A percentile compares a stretch with the other conserved stretches of the same genome.
These are phyloP conservation scores for Rugonectria rugulosa DNA, from an alignment of 2,329 filamentous ascomycete genomes.

Conservation along the genomic window DNA sequence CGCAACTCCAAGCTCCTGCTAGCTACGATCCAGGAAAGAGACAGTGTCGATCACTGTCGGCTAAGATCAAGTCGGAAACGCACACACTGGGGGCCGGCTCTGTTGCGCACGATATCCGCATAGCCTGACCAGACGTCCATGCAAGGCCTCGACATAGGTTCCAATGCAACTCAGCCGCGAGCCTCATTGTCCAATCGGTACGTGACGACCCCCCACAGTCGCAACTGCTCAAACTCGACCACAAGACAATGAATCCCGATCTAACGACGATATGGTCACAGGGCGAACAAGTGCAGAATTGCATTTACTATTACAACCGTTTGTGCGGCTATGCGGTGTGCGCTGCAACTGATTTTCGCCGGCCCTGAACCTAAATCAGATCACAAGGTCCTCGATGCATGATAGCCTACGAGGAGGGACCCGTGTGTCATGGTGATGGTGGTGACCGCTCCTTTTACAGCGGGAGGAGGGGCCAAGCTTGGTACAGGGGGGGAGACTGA, in stretches of 20 bases:
- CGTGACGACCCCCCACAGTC: not conserved
- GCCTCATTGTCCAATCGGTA: constrained; percentile 19
- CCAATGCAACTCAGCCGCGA: constrained; percentile 12
- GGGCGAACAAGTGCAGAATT: not conserved
- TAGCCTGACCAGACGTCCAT: constrained; percentile 4
- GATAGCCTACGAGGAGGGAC: not conserved
- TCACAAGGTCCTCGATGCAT: constrained; percentile 7
- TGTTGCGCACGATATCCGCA: not conserved
- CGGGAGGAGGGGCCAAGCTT: not conserved
- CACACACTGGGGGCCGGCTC: not conserved
- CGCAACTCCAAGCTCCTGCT: no score
- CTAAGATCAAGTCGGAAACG: not conserved
- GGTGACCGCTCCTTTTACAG: not conserved
- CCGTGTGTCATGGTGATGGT: constrained; percentile 5
- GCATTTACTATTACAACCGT: constrained; percentile 8
- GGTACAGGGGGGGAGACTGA: not conserved
- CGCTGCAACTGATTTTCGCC: constrained; percentile 3
- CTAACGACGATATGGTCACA: not conserved
- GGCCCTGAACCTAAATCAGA: constrained; percentile 15
- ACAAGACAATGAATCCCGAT: not conserved
- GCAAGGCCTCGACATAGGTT: not conserved
- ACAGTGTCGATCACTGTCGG: constrained; percentile 29
- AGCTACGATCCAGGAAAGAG: constrained; percentile 26
- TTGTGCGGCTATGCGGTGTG: constrained; percentile 12
- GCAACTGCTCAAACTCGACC: constrained; percentile 3